These are phyloP conservation scores for Sequoiadendron giganteum DNA, from an alignment of 75 land plant species.

Conservation along the genomic window DNA sequence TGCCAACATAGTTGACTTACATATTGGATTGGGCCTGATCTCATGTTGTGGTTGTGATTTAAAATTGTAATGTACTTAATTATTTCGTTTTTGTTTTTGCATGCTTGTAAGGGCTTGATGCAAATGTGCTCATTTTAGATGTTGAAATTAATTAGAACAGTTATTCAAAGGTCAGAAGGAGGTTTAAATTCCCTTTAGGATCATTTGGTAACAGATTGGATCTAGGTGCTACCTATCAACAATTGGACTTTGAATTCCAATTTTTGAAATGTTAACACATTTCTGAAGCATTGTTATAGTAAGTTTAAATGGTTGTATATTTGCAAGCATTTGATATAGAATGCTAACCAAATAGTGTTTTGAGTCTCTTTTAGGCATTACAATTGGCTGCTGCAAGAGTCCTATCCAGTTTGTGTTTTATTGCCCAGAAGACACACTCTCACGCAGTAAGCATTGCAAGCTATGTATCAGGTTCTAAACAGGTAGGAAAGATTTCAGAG, in stretches of 20 bases:
- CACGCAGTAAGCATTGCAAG: constrained; percentile 34
- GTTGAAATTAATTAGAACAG: not conserved
- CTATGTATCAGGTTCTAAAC: constrained; percentile 37
- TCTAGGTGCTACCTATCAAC: not conserved
- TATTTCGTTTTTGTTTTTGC: not conserved
- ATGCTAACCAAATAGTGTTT: not conserved
- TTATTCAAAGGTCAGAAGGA: not conserved
- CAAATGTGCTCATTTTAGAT: not conserved
- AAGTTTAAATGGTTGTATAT: not conserved
- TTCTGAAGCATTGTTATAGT: not conserved
- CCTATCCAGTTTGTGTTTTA: constrained; percentile 43
- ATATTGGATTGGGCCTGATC: not conserved
- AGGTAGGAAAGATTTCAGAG: not conserved
- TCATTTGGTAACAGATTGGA: not conserved
- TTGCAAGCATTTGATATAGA: not conserved
- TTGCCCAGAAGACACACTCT: constrained; percentile 46
- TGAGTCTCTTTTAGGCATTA: constrained; percentile 41
- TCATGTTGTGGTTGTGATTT: not conserved
- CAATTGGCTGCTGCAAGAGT: constrained; percentile 66
- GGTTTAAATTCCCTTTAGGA: not conserved
- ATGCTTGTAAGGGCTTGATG: not conserved
- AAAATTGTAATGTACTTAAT: too few species aligned
- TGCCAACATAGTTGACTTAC: not conserved
- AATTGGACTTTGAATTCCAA: not conserved
- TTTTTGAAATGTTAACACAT: not conserved